A percentile compares a stretch with the other conserved stretches of the same genome.
Conservation (phyloP, 352 stramenopile genomes). For the Globisporangium ultimum region DNA sequence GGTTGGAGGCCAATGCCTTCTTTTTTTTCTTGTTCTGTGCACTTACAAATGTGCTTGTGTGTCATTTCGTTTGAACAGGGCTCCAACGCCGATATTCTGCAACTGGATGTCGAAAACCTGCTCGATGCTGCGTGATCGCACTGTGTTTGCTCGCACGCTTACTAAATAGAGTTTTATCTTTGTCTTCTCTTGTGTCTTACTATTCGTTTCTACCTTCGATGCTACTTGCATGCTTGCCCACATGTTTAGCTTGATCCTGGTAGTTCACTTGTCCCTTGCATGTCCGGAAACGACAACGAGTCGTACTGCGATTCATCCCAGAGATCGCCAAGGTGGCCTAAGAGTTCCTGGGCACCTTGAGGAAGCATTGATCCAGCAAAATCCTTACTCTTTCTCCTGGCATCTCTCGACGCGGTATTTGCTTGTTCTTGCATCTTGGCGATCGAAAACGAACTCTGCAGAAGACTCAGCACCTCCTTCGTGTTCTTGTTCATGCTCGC, state of each 20-base stretch:
- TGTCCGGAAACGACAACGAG: constrained; percentile 55
- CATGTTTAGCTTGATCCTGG: too few species aligned
- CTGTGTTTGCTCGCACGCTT: too few species aligned
- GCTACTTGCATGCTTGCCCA: neutral
- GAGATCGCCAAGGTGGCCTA: constrained; percentile 69
- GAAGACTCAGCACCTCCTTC: constrained; percentile 52
- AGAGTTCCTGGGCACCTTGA: constrained; percentile 30
- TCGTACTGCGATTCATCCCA: constrained; percentile 84
- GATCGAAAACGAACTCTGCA: constrained; percentile 45
- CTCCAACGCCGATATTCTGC: constrained; percentile 94
- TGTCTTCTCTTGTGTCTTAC: neutral
- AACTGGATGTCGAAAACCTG: constrained; percentile 95
- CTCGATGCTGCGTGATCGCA: constrained; percentile 52
- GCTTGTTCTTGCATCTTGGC: too few species aligned
- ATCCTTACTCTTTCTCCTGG: constrained; percentile 32
- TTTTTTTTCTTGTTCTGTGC: too few species aligned
- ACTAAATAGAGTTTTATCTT: too few species aligned
- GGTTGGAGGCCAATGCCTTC: too few species aligned
- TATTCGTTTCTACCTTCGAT: neutral
- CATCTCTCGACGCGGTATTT: neutral
- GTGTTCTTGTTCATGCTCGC: constrained; percentile 67
- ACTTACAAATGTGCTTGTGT: too few species aligned
- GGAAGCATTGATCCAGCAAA: constrained; percentile 15
- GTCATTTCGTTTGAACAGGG: constrained; percentile 15
- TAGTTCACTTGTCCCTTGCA: too few species aligned